These are phyloP conservation scores for Peronospora belbahrii DNA, from an alignment of 352 stramenopile genomes.

Conservation along the genomic window DNA sequence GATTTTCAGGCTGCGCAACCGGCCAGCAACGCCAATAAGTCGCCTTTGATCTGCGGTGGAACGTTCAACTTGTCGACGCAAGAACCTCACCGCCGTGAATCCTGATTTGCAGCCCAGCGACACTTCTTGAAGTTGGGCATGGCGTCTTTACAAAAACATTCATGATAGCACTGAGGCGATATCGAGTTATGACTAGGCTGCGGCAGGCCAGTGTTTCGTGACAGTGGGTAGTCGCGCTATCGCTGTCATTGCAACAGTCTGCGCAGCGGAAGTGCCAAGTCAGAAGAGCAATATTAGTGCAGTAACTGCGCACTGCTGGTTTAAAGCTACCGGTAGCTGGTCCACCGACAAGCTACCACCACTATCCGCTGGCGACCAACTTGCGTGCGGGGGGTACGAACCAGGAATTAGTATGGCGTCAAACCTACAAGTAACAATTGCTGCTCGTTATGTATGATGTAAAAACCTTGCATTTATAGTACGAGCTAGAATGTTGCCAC, in stretches of 20 bases:
- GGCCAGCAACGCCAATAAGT: slow-evolving; percentile 5
- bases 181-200: too few relatives aligned
- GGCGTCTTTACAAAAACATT: too few relatives aligned
- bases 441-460: not conserved
- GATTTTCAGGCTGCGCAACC: not conserved
- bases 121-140: slow-evolving; percentile 4
- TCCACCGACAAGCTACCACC: not conserved
- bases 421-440: not conserved
- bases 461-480: too few relatives aligned
- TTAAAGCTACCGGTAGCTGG: not conserved
- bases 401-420: not conserved
- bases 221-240: slow-evolving; percentile 3
- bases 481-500: slow-evolving; percentile 1
- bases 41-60: not conserved
- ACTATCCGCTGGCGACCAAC: slow-evolving; percentile 1
- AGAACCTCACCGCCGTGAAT: slow-evolving; percentile 7
- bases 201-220: slow-evolving; percentile 1
- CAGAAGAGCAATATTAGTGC: too few relatives aligned
- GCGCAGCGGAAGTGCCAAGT: too few relatives aligned
- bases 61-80: slow-evolving; percentile 11
- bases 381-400: not conserved
- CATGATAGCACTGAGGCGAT: too few relatives aligned
- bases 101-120: slow-evolving; percentile 17
- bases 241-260: slow-evolving; percentile 1
- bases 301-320: too few relatives aligned